These are phyloP conservation scores for Starmerella bacillaris DNA, from an alignment of 805 yeast species.

Conservation along the genomic window DNA sequence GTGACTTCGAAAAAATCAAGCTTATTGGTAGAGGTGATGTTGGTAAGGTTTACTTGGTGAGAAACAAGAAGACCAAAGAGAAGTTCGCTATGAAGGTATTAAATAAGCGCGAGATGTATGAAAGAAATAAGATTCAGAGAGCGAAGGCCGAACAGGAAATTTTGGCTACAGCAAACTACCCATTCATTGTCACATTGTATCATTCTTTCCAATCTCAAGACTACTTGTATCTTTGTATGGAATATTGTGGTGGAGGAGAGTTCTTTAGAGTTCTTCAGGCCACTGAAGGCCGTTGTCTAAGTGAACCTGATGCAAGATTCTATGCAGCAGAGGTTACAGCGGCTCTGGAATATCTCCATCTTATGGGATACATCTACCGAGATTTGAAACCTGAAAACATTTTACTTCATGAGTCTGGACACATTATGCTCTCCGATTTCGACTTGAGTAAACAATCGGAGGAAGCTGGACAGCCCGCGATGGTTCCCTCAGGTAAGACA, in stretches of 20 bases:
- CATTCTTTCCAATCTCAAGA: conserved; percentile 95
- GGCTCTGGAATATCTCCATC: conserved; percentile 82
- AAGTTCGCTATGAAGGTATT: conserved; percentile 86
- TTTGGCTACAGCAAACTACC: conserved; percentile 85
- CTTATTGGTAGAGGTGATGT: conserved; percentile 95
- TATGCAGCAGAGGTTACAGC: conserved; percentile 96
- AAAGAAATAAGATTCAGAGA: conserved; percentile 82
- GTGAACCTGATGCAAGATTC: conserved; percentile 77
- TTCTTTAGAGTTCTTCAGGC: conserved; percentile 92
- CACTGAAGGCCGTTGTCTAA: conserved; percentile 63
- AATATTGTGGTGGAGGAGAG: conserved; percentile 98
- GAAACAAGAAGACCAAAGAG: conserved; percentile 56
- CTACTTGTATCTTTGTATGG: conserved; percentile 85
- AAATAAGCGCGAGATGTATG: conserved; percentile 81
- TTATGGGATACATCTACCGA: conserved; percentile 93
- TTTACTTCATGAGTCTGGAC: conserved; percentile 87
- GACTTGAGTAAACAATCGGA: conserved; percentile 83
- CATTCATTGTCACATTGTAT: conserved; percentile 87
- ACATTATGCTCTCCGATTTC: conserved; percentile 92
- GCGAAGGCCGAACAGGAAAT: conserved; percentile 95
- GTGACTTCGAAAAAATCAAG: conserved; percentile 73
- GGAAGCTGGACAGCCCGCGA: conserved; percentile 56
- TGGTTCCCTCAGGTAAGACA: conserved; percentile 28
- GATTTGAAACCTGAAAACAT: conserved; percentile 96
- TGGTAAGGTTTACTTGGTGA: conserved; percentile 85